Conservation (phyloP, 352 stramenopile species). For the Phytophthora citricola region DNA sequence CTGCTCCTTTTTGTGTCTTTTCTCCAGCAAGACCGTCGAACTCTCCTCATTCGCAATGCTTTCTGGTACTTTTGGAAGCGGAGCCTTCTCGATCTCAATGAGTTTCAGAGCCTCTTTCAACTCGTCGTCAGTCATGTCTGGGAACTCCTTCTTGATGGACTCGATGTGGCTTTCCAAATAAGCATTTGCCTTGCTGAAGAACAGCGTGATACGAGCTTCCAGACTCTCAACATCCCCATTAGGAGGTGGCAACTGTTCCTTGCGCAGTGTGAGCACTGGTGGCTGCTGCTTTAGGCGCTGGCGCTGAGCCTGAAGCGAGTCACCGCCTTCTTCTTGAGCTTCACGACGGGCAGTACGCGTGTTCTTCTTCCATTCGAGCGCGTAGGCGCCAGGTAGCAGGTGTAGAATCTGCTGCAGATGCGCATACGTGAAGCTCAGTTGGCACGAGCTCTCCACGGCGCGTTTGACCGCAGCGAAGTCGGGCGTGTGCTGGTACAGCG, state of each 20-base stretch:
- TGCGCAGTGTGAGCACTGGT: slow-evolving; percentile 60
- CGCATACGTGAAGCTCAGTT: slow-evolving; percentile 57
- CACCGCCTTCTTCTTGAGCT: slow-evolving; percentile 24
- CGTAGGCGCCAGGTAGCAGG: slow-evolving; percentile 59
- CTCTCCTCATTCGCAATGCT: slow-evolving; percentile 20
- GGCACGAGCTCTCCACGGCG: slow-evolving; percentile 72
- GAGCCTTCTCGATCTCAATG: slow-evolving; percentile 44
- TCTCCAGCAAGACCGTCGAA: slow-evolving; percentile 16
- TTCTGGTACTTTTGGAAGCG: slow-evolving; percentile 37
- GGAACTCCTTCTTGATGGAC: slow-evolving; percentile 36
- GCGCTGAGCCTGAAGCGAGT: slow-evolving; percentile 23
- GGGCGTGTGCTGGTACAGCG: slow-evolving; percentile 75
- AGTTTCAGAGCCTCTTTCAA: slow-evolving; percentile 41
- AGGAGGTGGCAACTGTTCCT: slow-evolving; percentile 44
- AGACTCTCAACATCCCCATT: slow-evolving; percentile 45
- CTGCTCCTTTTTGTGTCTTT: slow-evolving; percentile 23
- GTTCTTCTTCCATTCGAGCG: slow-evolving; percentile 53
- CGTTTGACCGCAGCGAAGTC: slow-evolving; percentile 69
- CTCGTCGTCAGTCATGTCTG: slow-evolving; percentile 42
- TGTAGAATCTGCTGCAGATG: slow-evolving; percentile 69
- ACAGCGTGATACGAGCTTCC: slow-evolving; percentile 55
- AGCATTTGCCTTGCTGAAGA: slow-evolving; percentile 42
- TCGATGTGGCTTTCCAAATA: slow-evolving; percentile 36
- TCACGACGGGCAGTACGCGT: slow-evolving; percentile 30
- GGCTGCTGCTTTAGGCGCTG: slow-evolving; percentile 35